phyloP scores from a whole-genome alignment of 1,284 basidiomycete genomes.

The Earliella scabrosa region DNA sequence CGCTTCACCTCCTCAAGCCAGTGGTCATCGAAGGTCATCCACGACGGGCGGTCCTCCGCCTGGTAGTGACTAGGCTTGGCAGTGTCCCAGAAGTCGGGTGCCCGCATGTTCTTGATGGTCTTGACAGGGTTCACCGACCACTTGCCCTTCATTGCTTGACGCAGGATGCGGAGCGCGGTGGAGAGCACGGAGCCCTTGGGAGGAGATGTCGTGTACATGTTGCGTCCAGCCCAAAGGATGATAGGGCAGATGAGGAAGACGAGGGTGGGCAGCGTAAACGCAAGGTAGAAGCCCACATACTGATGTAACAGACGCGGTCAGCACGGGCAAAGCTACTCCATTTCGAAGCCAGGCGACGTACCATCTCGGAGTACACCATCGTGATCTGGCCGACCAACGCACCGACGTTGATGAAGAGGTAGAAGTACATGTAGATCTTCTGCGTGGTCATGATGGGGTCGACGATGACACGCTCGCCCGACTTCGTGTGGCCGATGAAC shows the following conservation, averaged over 20 bases:
- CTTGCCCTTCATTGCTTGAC: conserved; percentile 52
- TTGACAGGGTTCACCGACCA: conserved; percentile 63
- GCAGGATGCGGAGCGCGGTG: conserved; percentile 53
- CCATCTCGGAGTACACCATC: conserved; percentile 79
- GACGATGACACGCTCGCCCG: conserved; percentile 80
- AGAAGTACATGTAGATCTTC: conserved; percentile 82
- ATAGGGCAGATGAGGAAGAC: conserved; percentile 74
- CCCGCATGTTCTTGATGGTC: conserved; percentile 52
- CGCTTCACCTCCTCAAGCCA: conserved; percentile 87
- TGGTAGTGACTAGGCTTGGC: conserved; percentile 68
- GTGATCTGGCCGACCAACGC: conserved; percentile 71
- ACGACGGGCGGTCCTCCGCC: conserved; percentile 49
- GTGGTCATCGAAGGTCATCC: conserved; percentile 79
- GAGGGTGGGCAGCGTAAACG: conserved; percentile 70
- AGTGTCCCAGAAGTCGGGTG: conserved; percentile 78
- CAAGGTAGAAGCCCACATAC: conserved; percentile 76
- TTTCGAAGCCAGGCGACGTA: conserved; percentile 24
- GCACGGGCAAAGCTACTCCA: too few relatives aligned
- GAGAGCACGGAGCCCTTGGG: conserved; percentile 79
- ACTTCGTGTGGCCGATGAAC: conserved; percentile 56
- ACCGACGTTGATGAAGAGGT: conserved; percentile 81
- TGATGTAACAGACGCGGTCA: conserved; percentile 25
- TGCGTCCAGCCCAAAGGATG: conserved; percentile 69
- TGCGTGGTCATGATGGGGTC: conserved; percentile 78
- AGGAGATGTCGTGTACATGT: conserved; percentile 68